Base-by-base conservation (phyloP, 306 rosid species). In the Casuarina glauca region DNA sequence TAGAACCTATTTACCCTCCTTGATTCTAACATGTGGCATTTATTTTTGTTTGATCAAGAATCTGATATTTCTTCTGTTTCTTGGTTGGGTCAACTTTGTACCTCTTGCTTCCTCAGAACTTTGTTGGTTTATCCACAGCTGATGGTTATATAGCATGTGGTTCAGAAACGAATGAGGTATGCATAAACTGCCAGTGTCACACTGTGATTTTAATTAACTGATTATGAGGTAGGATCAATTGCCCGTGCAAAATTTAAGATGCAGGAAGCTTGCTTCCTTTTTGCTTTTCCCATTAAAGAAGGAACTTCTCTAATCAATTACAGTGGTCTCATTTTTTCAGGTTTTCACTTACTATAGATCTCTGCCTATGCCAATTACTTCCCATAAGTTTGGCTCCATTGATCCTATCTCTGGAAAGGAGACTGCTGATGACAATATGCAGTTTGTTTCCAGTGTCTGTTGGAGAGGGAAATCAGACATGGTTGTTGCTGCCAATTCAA, bases 91-190 rank as follows among this genome's bases (percentile, higher is more conserved):
- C 69, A 75, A 80, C 87, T 68, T 78, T 74, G 82, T 15, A 26
- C 78, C 79, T 72, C 79, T 78, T 74, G 57, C 82, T 78, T 77
- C 75, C 73, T 76, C 97, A 96, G 99, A 96, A 96, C 80, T 96
- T 96, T 76, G 98, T 96, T 62, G 99, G 99, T 71, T 81, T 96
- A 49, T 88, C 99, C 0, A 88, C 90, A 78, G 83, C 89, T 69
- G 89, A 96, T 76, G 97, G 96, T 79, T 96, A 96, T 77, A 89
- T 96, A 62, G 88, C 97, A 9, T 96, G 99, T 62, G 99, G 99
- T 81, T 95, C 99, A 76, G 99, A 95, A 89, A 88, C 97, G 71
- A 95, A 95, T 72, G 97, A 95, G 97, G 98, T 95, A 91, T 69
- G 60, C 74, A 72, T 70, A 60, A 69, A 32, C 79, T 83, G 79